phyloP scores from a whole-genome alignment of 441 rosid species.

The Erysimum cheiri region DNA sequence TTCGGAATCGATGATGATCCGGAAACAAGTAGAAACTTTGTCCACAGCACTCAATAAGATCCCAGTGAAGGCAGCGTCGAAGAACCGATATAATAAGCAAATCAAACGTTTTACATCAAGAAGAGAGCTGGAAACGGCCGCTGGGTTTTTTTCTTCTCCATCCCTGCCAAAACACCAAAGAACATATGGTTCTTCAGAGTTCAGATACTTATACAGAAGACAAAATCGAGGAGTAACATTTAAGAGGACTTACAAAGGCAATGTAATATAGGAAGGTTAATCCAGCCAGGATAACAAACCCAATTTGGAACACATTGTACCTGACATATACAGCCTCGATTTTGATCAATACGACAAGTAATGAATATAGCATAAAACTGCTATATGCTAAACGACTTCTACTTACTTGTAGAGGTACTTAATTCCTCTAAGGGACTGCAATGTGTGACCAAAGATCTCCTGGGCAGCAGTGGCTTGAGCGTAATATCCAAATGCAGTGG shows the following conservation, averaged over 20 bases:
- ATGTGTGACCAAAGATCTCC: conserved; percentile 97
- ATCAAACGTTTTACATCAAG: conserved; percentile 43
- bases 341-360: neutral
- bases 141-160: conserved; percentile 93
- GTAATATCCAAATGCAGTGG: conserved; percentile 97
- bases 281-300: conserved; percentile 82
- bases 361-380: neutral
- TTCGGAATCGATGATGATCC: conserved; percentile 25
- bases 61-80: neutral
- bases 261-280: conserved; percentile 87
- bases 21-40: conserved; percentile 18
- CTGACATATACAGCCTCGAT: conserved; percentile 48
- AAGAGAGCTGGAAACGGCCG: conserved; percentile 89
- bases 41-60: conserved; percentile 30
- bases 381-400: conserved; percentile 14
- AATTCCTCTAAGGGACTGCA: conserved; percentile 96
- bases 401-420: conserved; percentile 96
- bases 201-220: conserved; percentile 11
- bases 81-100: conserved; percentile 6
- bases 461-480: conserved; percentile 99
- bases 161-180: conserved; percentile 58
- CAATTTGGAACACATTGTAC: conserved; percentile 97
- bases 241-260: conserved; percentile 72
- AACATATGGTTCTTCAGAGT: conserved; percentile 16
- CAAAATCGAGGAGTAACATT: neutral